Base-by-base conservation (phyloP, 306 rosid genomes). In the Lathyrus tuberosus region DNA sequence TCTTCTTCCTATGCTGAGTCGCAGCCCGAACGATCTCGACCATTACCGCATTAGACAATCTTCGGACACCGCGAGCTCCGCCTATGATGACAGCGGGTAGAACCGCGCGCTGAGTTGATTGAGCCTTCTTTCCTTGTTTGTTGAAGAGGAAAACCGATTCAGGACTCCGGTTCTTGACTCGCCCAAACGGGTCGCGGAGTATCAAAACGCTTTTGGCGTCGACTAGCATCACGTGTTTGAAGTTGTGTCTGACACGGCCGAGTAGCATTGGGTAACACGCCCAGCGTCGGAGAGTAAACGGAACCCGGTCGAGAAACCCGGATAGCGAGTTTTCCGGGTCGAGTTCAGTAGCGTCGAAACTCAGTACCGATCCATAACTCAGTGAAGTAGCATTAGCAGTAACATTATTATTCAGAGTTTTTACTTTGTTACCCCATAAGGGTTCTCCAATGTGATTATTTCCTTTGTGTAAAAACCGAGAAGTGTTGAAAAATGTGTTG, bases 251-350 rank as follows among this genome's bases (percentile, higher is more conserved):
- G 17, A 91, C 86, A 30, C 99, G 95, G 28, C 96, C 97, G 9
- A 94, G 85, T 1, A 90, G 78, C 97, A 94, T 87, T 5, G 96
- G 90, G 71, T 88, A 94, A 48, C 96, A 90, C 2, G 96, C 95
- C 99, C 99, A 94, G 28, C 97, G 78, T 2, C 97, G 67, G 51
- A 94, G 64, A 48, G 80, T 71, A 80, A 91, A 75, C 3, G 96
- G 87, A 20, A 82, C 80, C 47, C 73, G 79, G 76, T 87, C 88
- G 0, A 85, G 40, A 61, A 94, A 94, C 15, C 99, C 99, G 11
- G 92, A 33, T 4, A 94, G 95, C 28, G 97, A 85, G 80, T 90
- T 88, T 79, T 90, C 99, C 38, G 99, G 86, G 78, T 94, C 99
- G 20, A 94, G 89, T 49, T 94, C 99, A 3, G 83, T 59, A 0